A percentile compares a stretch with the other conserved stretches of the same genome.
phyloP scores from a whole-genome alignment of 805 yeast genomes.

The Scheffersomyces lignosus region DNA sequence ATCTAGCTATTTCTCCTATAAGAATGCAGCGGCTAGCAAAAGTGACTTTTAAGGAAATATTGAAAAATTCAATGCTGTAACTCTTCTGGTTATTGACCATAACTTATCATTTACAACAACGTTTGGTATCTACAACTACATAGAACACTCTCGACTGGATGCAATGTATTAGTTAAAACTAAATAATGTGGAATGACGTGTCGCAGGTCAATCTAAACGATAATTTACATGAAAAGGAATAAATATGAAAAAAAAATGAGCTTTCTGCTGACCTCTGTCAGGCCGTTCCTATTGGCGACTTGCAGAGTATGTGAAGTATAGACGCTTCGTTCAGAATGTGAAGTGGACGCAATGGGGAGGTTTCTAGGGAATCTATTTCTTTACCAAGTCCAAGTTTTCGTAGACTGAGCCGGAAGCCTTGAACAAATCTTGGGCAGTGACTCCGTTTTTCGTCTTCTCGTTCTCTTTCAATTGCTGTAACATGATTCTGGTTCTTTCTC shows the following conservation, averaged over 20 bases:
- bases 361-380: no score
- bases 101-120: no score
- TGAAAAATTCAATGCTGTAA: no score
- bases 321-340: no score
- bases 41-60: no score
- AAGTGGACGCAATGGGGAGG: no score
- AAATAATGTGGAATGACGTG: background rate
- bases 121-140: background rate
- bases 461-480: conserved; percentile 47
- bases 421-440: conserved; percentile 44
- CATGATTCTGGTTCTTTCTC: conserved; percentile 46
- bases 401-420: conserved; percentile 41
- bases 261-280: no score
- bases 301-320: no score
- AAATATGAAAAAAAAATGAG: background rate
- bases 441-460: conserved; percentile 39
- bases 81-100: no score
- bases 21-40: no score
- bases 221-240: background rate
- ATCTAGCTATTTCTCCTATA: no score
- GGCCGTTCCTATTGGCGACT: no score
- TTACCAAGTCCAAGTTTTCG: conserved; percentile 44
- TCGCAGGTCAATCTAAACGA: background rate
- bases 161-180: background rate
- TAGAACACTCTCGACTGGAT: background rate